phyloP scores from a whole-genome alignment of 2,329 filamentous ascomycete species.

The Aspergillus sp. region DNA sequence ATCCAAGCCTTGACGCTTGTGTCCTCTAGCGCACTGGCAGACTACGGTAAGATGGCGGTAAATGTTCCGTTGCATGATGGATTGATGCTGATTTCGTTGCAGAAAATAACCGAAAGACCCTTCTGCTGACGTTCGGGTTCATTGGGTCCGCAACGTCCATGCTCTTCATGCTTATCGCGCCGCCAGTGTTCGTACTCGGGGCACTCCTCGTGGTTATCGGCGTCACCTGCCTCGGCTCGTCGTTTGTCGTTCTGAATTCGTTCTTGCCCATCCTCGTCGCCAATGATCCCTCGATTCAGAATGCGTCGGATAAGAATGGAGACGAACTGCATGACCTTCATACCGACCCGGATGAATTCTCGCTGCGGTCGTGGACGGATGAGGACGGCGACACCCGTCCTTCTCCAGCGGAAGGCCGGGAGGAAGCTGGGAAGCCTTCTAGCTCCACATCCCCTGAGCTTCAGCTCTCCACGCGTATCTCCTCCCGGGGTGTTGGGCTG shows the following conservation, averaged over 20 bases:
- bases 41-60: conserved; percentile 63
- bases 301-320: conserved; percentile 12
- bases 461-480: conserved; percentile 80
- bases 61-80: neutral
- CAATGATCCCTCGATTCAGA: conserved; percentile 63
- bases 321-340: conserved; percentile 28
- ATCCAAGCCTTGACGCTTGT: conserved; percentile 84
- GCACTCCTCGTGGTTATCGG: conserved; percentile 79
- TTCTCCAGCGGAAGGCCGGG: neutral
- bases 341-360: conserved; percentile 14
- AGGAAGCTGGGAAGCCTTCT: neutral
- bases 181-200: conserved; percentile 73
- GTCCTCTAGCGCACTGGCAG: conserved; percentile 62
- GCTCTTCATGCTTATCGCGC: conserved; percentile 76
- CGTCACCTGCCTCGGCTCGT: conserved; percentile 86
- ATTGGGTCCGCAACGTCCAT: conserved; percentile 77
- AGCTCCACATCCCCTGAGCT: conserved; percentile 59
- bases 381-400: conserved; percentile 21
- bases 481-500: conserved; percentile 82
- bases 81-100: neutral
- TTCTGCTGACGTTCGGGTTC: conserved; percentile 78
- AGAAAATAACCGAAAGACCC: conserved; percentile 68
- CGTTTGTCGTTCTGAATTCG: conserved; percentile 88
- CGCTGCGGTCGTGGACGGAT: conserved; percentile 18
- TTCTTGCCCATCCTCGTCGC: conserved; percentile 85